phyloP scores from a whole-genome alignment of 352 stramenopile genomes.

The Globisporangium recalcitrans region DNA sequence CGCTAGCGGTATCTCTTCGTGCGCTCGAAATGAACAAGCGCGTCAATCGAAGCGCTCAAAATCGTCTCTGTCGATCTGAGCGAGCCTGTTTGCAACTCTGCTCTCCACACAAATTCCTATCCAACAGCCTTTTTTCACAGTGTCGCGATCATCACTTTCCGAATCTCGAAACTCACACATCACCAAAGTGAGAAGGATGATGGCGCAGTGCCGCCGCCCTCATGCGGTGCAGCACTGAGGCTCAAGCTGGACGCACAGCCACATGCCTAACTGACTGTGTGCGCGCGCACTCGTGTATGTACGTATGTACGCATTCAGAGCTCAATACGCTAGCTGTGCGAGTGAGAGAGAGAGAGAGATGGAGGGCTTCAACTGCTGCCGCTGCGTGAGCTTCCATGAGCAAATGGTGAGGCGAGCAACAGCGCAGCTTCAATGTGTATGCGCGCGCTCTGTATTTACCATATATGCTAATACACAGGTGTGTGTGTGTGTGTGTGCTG shows the following conservation, averaged over 20 bases:
- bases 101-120: background rate
- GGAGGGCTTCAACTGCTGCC: slow-evolving; percentile 47
- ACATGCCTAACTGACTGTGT: background rate
- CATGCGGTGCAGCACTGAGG: background rate
- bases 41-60: too few species aligned
- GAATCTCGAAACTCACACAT: background rate
- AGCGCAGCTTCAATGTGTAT: too few species aligned
- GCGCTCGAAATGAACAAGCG: too few species aligned
- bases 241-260: background rate
- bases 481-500: background rate
- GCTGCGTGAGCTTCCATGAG: slow-evolving; percentile 64
- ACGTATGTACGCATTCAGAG: background rate
- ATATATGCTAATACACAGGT: background rate
- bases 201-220: background rate
- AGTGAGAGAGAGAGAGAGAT: slow-evolving; percentile 1
- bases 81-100: too few species aligned
- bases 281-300: background rate
- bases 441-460: background rate
- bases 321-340: background rate
- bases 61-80: too few species aligned
- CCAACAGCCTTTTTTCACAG: background rate
- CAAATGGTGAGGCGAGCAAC: slow-evolving; percentile 49
- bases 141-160: background rate
- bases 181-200: background rate
- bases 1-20: background rate